A percentile compares a stretch with the other conserved stretches of the same genome.
phyloP scores from a whole-genome alignment of 2,329 filamentous ascomycete genomes.

The Davidsoniella neocaledoniae region DNA sequence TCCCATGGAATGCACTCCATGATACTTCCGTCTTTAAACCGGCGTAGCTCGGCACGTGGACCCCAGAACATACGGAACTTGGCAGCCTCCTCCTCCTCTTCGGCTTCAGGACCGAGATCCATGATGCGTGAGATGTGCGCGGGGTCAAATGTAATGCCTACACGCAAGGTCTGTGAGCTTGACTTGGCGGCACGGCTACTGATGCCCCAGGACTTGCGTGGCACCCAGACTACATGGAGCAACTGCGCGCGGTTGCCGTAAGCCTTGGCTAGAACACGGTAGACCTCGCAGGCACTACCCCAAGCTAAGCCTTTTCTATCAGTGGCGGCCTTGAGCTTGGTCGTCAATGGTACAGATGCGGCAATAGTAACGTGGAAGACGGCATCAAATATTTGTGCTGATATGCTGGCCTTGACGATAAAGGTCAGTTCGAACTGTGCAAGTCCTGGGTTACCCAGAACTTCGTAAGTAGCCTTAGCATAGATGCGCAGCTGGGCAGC shows the following conservation, averaged over 20 bases:
- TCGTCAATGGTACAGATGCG: conserved; percentile 18
- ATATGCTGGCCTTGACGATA: conserved; percentile 43
- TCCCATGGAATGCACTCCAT: conserved; percentile 82
- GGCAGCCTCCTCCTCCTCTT: conserved; percentile 67
- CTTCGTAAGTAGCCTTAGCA: conserved; percentile 54
- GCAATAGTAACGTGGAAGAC: conserved; percentile 22
- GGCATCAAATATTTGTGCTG: conserved; percentile 38
- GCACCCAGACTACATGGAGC: conserved; percentile 37
- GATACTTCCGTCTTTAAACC: conserved; percentile 91
- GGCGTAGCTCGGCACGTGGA: conserved; percentile 75
- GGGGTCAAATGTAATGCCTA: conserved; percentile 59
- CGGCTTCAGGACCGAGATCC: conserved; percentile 74
- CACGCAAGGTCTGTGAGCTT: conserved; percentile 13
- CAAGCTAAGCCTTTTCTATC: conserved; percentile 25
- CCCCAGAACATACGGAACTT: conserved; percentile 89
- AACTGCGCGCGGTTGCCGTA: conserved; percentile 58
- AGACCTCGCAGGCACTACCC: conserved; percentile 38
- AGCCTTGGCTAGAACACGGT: conserved; percentile 50
- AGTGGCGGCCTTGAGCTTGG: conserved; percentile 7
- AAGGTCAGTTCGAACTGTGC: conserved; percentile 80
- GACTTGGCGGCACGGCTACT: conserved; percentile 11
- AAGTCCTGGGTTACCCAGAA: conserved; percentile 54
- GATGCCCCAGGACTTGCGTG: conserved; percentile 20
- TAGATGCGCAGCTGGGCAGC: conserved; percentile 57
- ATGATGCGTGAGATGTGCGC: conserved; percentile 57